Base-by-base conservation (phyloP, 306 rosid genomes). In the Prunus mongolica region DNA sequence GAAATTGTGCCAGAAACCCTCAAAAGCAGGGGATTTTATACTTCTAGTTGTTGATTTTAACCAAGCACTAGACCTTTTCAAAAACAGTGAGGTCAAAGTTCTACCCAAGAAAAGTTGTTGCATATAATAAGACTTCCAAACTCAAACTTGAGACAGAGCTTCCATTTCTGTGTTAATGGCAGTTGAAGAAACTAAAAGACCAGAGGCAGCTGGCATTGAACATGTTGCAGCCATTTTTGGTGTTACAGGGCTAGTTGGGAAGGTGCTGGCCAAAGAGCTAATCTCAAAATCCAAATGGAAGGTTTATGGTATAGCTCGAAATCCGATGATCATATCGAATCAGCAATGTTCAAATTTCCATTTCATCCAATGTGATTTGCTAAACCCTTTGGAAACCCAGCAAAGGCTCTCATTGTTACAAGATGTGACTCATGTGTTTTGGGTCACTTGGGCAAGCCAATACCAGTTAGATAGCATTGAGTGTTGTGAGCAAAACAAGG, bases 361-460 rank as follows among this genome's bases (percentile, higher is more conserved):
- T 68, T 92, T 95, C 91, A 88, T 95, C 54, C 83, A 91, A 71
- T 95, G 99, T 76, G 88, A 92, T 81, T 77, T 92, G 85, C 88
- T 83, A 8, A 88, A 89, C 78, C 93, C 89, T 66, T 62, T 69
- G 27, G 92, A 91, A 72, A 80, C 92, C 54, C 76, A 88, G 2
- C 45, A 76, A 65, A 89, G 83, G 75, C 93, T 92, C 0, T 73
- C 87, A 3, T 25, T 11, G 27, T 71, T 92, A 13, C 81, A 82
- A 25, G 93, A 90, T 82, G 97, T 88, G 62, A 95, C 96, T 2
- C 97, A 90, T 78, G 34, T 89, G 68, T 92, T 95, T 78, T 95
- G 99, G 99, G 82, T 95, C 84, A 95, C 99, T 8, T 95, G 99
- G 99, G 91, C 97, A 46, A 89, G 92, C 85, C 87, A 90, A 56